A percentile compares a stretch with the other conserved stretches of the same genome.
These are phyloP conservation scores for Tylopilus subfusipes DNA, from an alignment of 768 basidiomycete genomes.

Conservation along the genomic window DNA sequence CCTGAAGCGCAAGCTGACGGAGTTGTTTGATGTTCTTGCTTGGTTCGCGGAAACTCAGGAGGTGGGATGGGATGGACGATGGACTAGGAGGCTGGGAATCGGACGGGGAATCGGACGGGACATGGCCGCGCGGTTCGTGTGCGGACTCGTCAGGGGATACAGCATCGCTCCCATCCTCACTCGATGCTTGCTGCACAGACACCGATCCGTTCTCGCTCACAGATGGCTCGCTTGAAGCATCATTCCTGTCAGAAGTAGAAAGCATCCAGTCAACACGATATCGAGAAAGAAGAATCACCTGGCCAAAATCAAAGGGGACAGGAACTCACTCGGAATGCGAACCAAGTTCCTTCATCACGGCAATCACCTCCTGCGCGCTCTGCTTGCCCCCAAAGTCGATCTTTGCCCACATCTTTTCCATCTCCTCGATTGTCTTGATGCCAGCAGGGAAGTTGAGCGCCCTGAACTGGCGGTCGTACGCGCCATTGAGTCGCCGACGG, in stretches of 20 bases:
- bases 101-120: neutral
- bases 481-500: constrained; percentile 31
- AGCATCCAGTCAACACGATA: neutral
- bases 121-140: neutral
- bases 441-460: constrained; percentile 49
- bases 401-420: constrained; percentile 30
- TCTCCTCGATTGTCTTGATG: constrained; percentile 29
- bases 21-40: constrained; percentile 36
- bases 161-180: neutral
- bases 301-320: too few species aligned
- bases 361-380: neutral
- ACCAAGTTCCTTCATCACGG: neutral
- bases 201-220: neutral
- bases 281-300: neutral
- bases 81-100: neutral
- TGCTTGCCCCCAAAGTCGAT: constrained; percentile 28
- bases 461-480: constrained; percentile 44
- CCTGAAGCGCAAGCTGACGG: constrained; percentile 46
- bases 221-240: neutral
- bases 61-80: constrained; percentile 15
- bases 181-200: neutral
- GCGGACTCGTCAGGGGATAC: neutral
- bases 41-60: constrained; percentile 34
- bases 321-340: constrained; percentile 4
- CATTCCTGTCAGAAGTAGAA: neutral